Percentiles rank a stretch among this genome's conserved stretches.
These are phyloP conservation scores for Exophiala phaeomuriformis DNA, from an alignment of 2,329 filamentous ascomycete genomes.

Conservation along the genomic window DNA sequence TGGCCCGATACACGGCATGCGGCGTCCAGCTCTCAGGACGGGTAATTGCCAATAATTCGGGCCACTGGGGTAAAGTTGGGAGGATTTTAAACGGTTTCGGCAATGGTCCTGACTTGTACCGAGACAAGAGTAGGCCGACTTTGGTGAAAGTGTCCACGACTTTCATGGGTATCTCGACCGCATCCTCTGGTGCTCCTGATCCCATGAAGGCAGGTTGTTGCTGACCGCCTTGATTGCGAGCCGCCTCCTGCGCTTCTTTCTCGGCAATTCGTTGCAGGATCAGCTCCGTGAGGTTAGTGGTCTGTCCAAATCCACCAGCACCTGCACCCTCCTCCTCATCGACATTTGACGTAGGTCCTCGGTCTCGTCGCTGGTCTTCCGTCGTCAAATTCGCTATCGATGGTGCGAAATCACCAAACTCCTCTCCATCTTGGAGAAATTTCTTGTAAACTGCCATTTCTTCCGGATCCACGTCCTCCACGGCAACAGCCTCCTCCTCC, in stretches of 20 bases:
- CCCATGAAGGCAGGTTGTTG: conserved; percentile 38
- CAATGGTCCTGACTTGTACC: conserved; percentile 92
- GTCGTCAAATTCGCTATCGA: conserved; percentile 31
- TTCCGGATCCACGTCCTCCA: conserved; percentile 72
- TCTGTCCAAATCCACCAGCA: conserved; percentile 45
- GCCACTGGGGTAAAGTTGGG: conserved; percentile 86
- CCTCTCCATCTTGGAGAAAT: conserved; percentile 65
- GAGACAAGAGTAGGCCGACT: conserved; percentile 77
- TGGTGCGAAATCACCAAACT: conserved; percentile 30
- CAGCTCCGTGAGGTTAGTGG: conserved; percentile 80
- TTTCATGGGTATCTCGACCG: conserved; percentile 79
- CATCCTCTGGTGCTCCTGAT: conserved; percentile 62
- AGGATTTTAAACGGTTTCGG: conserved; percentile 98
- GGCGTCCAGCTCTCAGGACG: conserved; percentile 69
- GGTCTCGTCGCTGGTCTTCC: neutral
- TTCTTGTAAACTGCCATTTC: conserved; percentile 87
- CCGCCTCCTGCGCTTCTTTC: conserved; percentile 61
- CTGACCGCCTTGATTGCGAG: conserved; percentile 27
- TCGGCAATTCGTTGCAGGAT: conserved; percentile 92
- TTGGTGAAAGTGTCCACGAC: conserved; percentile 71
- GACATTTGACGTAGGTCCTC: conserved; percentile 17
- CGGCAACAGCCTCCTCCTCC: conserved; percentile 51
- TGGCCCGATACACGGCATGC: conserved; percentile 80
- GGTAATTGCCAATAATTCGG: conserved; percentile 78
- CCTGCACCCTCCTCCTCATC: conserved; percentile 33